Evolutionary conservation across 305 asterid genomes (phyloP).

Genomic region (Fraxinus velutina): DNA sequence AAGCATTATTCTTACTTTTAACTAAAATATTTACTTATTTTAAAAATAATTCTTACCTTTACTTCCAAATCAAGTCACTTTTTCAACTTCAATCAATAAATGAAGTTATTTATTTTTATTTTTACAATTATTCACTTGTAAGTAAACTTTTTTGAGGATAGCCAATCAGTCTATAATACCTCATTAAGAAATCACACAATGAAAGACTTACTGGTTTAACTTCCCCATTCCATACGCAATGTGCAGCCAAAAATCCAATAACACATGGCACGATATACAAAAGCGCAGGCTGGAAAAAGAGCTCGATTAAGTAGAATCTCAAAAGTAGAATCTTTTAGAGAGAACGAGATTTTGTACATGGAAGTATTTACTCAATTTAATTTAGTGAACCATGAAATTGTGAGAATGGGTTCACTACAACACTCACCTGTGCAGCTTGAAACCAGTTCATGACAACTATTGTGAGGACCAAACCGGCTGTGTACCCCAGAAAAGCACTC

Average conservation of each 20-base stretch:
- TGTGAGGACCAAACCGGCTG: conserved; percentile 65
- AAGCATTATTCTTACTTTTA: not conserved
- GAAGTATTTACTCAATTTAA: not conserved
- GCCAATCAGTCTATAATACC: not conserved
- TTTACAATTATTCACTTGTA: not conserved
- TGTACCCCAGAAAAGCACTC: conserved; percentile 84
- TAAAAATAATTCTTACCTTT: not conserved
- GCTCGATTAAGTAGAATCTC: not conserved
- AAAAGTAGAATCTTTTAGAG: not conserved
- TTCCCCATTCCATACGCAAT: conserved; percentile 85
- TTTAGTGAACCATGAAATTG: not conserved
- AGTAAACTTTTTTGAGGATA: not conserved
- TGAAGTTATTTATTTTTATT: not conserved
- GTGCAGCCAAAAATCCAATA: conserved; percentile 78
- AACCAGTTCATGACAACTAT: conserved; percentile 95
- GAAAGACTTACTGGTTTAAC: conserved; percentile 60
- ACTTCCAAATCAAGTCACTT: not conserved
- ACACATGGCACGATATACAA: conserved; percentile 85
- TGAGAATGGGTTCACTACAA: not conserved
- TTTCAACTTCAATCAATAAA: not conserved
- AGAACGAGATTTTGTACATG: not conserved
- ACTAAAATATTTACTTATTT: not conserved
- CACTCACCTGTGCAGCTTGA: conserved; percentile 88
- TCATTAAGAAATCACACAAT: not conserved
- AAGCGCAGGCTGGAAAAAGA: conserved; percentile 72